These are phyloP conservation scores for Candida caryicola DNA, from an alignment of 805 yeast species.

Conservation along the genomic window DNA sequence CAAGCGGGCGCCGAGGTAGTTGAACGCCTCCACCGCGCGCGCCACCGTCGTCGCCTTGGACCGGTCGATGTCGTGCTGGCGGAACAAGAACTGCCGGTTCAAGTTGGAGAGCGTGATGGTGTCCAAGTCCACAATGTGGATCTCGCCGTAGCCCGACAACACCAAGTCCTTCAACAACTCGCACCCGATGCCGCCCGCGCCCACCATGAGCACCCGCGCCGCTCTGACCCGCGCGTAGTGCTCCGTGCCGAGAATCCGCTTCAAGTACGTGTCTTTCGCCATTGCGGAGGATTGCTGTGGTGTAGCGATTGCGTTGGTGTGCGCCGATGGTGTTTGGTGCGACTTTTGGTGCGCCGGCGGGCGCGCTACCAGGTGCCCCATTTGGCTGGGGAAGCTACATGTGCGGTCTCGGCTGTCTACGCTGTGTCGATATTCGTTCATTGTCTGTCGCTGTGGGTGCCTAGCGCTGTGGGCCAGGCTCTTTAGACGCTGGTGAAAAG, in stretches of 20 bases:
- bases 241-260: slow-evolving; percentile 43
- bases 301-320: too few species aligned
- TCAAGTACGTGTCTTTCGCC: slow-evolving; percentile 43
- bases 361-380: too few species aligned
- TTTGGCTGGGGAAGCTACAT: too few species aligned
- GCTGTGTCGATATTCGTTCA: too few species aligned
- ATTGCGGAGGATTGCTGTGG: slow-evolving; percentile 12
- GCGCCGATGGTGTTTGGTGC: too few species aligned
- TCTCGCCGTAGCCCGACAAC: slow-evolving; percentile 77
- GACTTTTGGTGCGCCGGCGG: too few species aligned
- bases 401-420: too few species aligned
- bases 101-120: slow-evolving; percentile 90
- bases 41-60: slow-evolving; percentile 85
- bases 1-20: slow-evolving; percentile 56
- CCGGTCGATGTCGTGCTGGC: slow-evolving; percentile 85
- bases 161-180: slow-evolving; percentile 81
- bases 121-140: slow-evolving; percentile 91
- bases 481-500: slow-evolving; percentile 60
- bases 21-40: slow-evolving; percentile 73
- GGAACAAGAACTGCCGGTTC: slow-evolving; percentile 88
- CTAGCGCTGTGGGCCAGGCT: too few species aligned
- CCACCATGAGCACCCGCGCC: slow-evolving; percentile 74
- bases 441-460: too few species aligned
- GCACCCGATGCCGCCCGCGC: slow-evolving; percentile 97
- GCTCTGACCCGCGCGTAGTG: slow-evolving; percentile 24